These are phyloP conservation scores for Heterobasidion annosum DNA, from an alignment of 1,284 basidiomycete species.

Conservation along the genomic window DNA sequence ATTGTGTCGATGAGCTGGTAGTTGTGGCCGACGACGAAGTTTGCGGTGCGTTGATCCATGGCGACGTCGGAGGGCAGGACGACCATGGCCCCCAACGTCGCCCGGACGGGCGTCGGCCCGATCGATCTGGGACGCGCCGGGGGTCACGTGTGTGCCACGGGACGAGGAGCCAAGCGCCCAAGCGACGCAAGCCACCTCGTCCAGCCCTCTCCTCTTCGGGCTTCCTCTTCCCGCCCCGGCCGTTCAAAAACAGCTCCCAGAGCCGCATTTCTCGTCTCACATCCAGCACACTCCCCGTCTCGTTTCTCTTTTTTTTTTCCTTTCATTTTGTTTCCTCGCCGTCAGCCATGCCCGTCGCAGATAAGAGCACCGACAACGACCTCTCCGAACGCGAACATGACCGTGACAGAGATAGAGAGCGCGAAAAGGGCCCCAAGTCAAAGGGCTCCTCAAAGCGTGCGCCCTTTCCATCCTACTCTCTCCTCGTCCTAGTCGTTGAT, in stretches of 20 bases:
- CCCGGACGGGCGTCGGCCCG: too few species aligned
- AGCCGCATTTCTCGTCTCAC: background rate
- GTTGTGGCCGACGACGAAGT: slow-evolving; percentile 52
- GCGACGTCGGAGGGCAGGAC: too few species aligned
- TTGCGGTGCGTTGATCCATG: slow-evolving; percentile 12
- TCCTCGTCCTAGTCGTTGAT: background rate
- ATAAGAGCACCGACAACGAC: slow-evolving; percentile 21
- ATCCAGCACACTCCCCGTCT: background rate
- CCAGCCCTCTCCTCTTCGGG: slow-evolving; percentile 5
- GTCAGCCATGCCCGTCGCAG: slow-evolving; percentile 21
- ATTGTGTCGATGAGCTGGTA: slow-evolving; percentile 75
- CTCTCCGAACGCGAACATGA: slow-evolving; percentile 19
- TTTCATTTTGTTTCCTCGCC: background rate
- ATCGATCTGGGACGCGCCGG: background rate
- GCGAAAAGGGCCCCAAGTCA: slow-evolving; percentile 22
- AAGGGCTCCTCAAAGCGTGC: slow-evolving; percentile 28
- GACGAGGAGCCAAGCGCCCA: background rate
- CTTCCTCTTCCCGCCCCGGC: background rate
- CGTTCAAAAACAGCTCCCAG: too few species aligned
- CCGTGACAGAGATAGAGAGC: slow-evolving; percentile 23
- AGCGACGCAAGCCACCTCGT: slow-evolving; percentile 3
- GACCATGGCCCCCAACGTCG: too few species aligned
- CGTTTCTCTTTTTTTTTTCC: background rate
- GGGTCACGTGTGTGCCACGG: background rate
- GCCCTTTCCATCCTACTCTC: slow-evolving; percentile 8